These are phyloP conservation scores for Nigrospora osmanthi DNA, from an alignment of 2,329 filamentous ascomycete genomes.

Conservation along the genomic window DNA sequence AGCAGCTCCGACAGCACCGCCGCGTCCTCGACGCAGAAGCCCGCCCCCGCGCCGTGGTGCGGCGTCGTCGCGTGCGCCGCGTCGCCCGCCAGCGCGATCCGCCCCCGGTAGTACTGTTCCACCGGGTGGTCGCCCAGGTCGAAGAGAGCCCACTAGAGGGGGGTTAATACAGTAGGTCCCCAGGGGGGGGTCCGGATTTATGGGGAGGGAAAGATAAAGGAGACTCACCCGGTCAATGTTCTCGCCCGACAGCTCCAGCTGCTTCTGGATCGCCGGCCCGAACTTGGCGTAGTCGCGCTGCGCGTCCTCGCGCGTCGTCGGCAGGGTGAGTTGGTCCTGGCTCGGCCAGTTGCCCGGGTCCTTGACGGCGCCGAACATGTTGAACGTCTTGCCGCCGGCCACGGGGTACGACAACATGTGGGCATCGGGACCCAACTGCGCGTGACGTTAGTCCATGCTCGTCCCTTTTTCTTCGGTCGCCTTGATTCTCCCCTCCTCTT, in stretches of 20 bases:
- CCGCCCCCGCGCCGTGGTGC: conserved; percentile 50
- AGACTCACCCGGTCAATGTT: conserved; percentile 18
- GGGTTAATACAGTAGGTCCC: not conserved
- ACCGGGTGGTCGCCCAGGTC: conserved; percentile 2
- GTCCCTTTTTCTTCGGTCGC: not conserved
- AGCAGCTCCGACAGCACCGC: conserved; percentile 1
- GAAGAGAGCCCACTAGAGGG: conserved; percentile 4
- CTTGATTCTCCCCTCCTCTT: not conserved
- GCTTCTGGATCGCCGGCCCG: conserved; percentile 11
- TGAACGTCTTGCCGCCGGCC: conserved; percentile 44
- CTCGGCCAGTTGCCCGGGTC: not conserved
- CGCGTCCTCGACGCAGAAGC: conserved; percentile 47
- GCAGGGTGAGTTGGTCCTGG: not conserved
- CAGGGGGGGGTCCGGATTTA: not conserved
- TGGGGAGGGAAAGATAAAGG: not conserved
- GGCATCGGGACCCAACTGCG: conserved; percentile 33
- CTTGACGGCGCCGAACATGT: conserved; percentile 31
- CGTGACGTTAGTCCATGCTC: not conserved
- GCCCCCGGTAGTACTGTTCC: conserved; percentile 2
- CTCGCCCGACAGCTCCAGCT: conserved; percentile 20
- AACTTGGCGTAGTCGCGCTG: not conserved
- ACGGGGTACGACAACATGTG: conserved; percentile 54
- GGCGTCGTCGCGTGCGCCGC: conserved; percentile 57
- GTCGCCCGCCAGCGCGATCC: conserved; percentile 47
- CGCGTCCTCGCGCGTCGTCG: not conserved